phyloP scores from a whole-genome alignment of 805 yeast genomes.

The Candida koratica region DNA sequence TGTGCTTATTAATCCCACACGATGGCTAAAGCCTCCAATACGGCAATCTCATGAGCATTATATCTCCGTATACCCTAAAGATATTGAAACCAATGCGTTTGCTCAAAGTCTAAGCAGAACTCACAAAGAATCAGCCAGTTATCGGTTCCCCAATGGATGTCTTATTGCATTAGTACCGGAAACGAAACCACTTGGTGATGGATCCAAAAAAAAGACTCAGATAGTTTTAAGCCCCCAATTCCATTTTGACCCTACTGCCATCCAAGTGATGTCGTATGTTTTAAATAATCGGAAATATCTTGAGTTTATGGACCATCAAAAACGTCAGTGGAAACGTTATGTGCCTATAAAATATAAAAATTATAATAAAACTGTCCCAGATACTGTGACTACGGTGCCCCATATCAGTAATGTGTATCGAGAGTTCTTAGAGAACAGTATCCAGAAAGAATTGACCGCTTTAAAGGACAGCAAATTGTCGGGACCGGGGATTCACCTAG shows the following conservation, averaged over 20 bases:
- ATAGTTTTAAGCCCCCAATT: constrained; percentile 14
- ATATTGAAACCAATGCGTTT: constrained; percentile 26
- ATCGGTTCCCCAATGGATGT: constrained; percentile 28
- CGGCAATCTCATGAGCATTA: constrained; percentile 21
- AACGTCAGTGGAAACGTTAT: constrained; percentile 20
- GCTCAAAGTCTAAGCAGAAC: constrained; percentile 23
- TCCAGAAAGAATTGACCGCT: constrained; percentile 12
- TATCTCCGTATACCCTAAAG: constrained; percentile 12
- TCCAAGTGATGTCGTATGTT: constrained; percentile 23
- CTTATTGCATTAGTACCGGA: constrained; percentile 13
- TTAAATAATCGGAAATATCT: constrained; percentile 22
- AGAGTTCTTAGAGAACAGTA: constrained; percentile 14
- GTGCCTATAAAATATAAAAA: constrained; percentile 25
- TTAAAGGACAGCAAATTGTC: not conserved
- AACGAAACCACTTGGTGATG: not conserved
- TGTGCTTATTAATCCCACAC: constrained; percentile 26
- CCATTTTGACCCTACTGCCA: not conserved
- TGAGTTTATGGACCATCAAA: constrained; percentile 15
- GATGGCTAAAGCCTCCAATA: constrained; percentile 23
- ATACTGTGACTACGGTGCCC: not conserved
- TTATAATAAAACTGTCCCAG: constrained; percentile 13
- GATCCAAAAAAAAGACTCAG: not conserved
- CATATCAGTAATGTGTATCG: constrained; percentile 12
- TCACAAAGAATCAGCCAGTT: constrained; percentile 21
- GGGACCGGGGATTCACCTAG: constrained; percentile 4